Evolutionary conservation across 768 basidiomycete species (phyloP).

Genomic region (Sporobolomyces phaffii): DNA sequence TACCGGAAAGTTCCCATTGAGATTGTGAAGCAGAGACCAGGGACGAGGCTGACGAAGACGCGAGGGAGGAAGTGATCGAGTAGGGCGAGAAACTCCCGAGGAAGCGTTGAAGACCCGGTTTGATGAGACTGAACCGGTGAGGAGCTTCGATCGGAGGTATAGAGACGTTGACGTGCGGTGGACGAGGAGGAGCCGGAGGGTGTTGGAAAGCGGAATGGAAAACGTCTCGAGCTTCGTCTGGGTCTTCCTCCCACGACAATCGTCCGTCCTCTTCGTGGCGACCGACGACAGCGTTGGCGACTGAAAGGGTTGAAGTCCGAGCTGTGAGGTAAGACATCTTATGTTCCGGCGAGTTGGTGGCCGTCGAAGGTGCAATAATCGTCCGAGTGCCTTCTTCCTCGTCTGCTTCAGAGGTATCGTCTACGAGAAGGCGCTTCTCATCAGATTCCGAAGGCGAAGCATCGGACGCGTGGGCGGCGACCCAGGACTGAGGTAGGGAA

Average conservation of each 20-base stretch:
- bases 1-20: not conserved
- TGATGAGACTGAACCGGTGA: constrained; percentile 80
- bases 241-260: no score
- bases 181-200: not conserved
- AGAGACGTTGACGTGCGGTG: constrained; percentile 51
- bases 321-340: constrained; percentile 46
- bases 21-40: no score
- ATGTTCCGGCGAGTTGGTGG: constrained; percentile 38
- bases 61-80: constrained; percentile 5
- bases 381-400: constrained; percentile 12
- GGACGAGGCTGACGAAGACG: no score
- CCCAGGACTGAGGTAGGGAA: constrained; percentile 45
- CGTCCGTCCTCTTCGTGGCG: constrained; percentile 43
- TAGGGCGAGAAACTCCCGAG: constrained; percentile 17
- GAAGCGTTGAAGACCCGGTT: constrained; percentile 55
- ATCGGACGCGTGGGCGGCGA: constrained; percentile 35
- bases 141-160: not conserved
- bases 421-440: not conserved
- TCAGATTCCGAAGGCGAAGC: constrained; percentile 48
- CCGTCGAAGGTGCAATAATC: constrained; percentile 6
- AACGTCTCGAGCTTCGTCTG: constrained; percentile 13
- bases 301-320: constrained; percentile 26
- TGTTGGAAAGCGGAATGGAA: constrained; percentile 15
- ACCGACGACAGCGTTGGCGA: constrained; percentile 32
- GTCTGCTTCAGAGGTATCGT: not conserved